phyloP scores from a whole-genome alignment of 169 alveolate species.

The Cryptosporidium muris region DNA sequence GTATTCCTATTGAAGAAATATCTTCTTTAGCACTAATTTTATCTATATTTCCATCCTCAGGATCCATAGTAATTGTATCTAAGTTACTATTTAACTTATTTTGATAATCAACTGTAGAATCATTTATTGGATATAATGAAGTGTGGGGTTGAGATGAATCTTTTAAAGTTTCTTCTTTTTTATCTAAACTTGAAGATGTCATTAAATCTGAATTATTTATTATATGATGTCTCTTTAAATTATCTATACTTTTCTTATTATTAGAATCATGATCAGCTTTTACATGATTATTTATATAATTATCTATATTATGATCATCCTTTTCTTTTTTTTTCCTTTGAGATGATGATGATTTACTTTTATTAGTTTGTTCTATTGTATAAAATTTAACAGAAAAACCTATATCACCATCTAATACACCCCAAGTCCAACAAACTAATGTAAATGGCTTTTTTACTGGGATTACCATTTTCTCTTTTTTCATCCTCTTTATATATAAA shows the following conservation, averaged over 20 bases:
- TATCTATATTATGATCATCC: background rate
- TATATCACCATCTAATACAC: slow-evolving; percentile 66
- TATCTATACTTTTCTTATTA: background rate
- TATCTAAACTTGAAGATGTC: background rate
- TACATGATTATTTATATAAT: background rate
- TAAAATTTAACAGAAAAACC: slow-evolving; percentile 38
- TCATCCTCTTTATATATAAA: slow-evolving; percentile 66
- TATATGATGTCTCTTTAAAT: background rate
- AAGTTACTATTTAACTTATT: background rate
- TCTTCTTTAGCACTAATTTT: no score
- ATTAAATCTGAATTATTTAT: slow-evolving; percentile 3
- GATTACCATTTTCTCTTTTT: slow-evolving; percentile 42
- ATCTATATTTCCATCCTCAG: no score
- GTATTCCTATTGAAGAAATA: no score
- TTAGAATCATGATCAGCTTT: background rate
- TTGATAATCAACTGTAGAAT: background rate
- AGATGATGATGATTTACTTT: background rate
- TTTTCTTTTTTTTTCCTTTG: background rate
- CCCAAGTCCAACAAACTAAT: slow-evolving; percentile 67
- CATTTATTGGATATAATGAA: background rate
- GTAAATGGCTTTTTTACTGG: slow-evolving; percentile 48
- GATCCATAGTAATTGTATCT: background rate
- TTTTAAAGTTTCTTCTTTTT: background rate
- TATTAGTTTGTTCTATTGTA: slow-evolving; percentile 10
- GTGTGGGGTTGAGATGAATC: background rate